Evolutionary conservation across 345 rosid genomes (phyloP), one percentile per base, ranked within the genome.

Genomic region (Isatis tinctoria): DNA sequence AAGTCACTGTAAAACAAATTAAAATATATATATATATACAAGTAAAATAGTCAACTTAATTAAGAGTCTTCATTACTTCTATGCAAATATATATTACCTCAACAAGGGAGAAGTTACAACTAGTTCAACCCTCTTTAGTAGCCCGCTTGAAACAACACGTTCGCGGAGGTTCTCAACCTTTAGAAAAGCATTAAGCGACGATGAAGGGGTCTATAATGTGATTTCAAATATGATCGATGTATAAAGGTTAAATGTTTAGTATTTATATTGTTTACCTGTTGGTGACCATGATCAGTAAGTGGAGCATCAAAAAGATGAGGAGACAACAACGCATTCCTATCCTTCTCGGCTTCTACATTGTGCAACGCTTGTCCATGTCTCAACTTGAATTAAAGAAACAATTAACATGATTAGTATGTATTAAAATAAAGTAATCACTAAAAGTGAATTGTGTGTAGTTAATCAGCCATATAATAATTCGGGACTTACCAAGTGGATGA

Each of bases 361-460:
- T 90, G 92, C 61, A 77, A 35, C 7, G 89, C 96, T 75, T 87
- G 84, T 49, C 89, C 92, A 72, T 90, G 96, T 83, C 96, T 83
- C 75, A 90, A 75, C 96, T 90, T 78, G 5, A 64, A 18, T 40
- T 16, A 48, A 57, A 8, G 3, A 72, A 49, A 48, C 1, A 65
- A 10, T 12, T 48, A 58, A 40, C 2, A 51, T n/a, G 4, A 67
- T 22, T 36, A 30, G 4, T 48, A 65, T 6, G 8, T 10, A 72
- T 27, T 35, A 65, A 11, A 13, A 30, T 0, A 56, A 32, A 24
- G 39, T 33, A 17, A 39, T 1, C 69, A 16, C 13, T 53, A 41
- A 27, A 27, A 51, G 44, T 47, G 27, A 24, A 10, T 10, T 60
- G 54, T 16, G 61, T 18, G 43, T 5, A 48, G 60, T 24, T 39